Base-by-base conservation (phyloP, 345 rosid genomes). In the Eucalyptus pumila region DNA sequence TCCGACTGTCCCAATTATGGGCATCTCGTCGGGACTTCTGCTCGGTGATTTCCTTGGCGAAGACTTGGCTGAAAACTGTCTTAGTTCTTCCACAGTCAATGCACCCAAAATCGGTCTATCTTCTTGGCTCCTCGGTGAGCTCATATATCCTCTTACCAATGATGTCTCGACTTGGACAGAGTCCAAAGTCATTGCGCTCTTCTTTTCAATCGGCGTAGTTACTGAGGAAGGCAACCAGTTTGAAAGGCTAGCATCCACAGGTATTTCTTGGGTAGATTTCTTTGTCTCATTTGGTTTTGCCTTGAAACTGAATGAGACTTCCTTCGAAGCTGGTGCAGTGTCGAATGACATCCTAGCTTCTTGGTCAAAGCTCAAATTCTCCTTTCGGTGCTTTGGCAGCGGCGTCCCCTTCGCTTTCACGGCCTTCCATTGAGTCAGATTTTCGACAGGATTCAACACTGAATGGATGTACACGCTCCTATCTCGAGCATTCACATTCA, bases 101-200 rank as follows among this genome's bases (percentile, higher is more conserved):
- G 99, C 99, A 45, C 99, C 98, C 88, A 97, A 92, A 87, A 98
- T 93, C 32, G 99, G 99, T 80, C 98, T 92, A 87, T 98, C 99
- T 15, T 97, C 98, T 42, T 88, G 95, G 92, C 94, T 94, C 89
- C 58, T 88, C 37, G 87, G 89, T 23, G 95, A 89, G 88, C 94
- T 89, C 88, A 87, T 94, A 81, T 97, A 96, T 89, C 94, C 94
- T 86, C 44, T 87, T 24, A 94, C 89, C 56, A 50, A 90, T 88
- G 87, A 91, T 92, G 91, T 94, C 90, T 91, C 94, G 3, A 94
- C 94, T 65, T 94, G 90, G 86, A 48, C 72, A 13, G 92, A 45
- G 89, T 86, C 89, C 6, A 87, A 60, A 80, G 90, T 89, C 56
- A 47, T 80, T 17, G 93, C 87, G 89, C 90, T 91, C 87, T 90